A percentile compares a stretch with the other conserved stretches of the same genome.
Conservation (phyloP, 2,329 filamentous ascomycete genomes). For the Colletotrichum lupini region DNA sequence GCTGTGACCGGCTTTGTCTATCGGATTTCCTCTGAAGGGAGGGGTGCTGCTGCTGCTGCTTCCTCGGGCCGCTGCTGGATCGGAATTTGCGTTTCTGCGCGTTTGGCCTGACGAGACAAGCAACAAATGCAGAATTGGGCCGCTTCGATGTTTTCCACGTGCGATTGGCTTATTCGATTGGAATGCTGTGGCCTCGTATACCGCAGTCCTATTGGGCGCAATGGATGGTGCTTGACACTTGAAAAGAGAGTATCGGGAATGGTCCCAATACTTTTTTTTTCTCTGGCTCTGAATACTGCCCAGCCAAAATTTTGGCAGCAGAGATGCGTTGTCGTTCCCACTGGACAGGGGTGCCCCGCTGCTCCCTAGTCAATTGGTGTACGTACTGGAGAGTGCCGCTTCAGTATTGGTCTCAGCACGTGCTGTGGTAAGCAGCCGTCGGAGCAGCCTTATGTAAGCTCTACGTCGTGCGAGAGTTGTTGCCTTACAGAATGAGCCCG, state of each 20-base stretch:
- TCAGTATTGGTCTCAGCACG: neutral
- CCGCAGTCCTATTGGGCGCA: conserved; percentile 34
- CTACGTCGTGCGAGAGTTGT: neutral
- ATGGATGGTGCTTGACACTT: conserved; percentile 32
- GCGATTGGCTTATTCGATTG: conserved; percentile 26
- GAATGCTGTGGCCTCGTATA: conserved; percentile 32
- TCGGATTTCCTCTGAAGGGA: conserved; percentile 10
- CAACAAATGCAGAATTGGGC: conserved; percentile 23
- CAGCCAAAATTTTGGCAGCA: conserved; percentile 29
- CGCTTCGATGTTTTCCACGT: conserved; percentile 29
- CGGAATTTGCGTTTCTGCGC: conserved; percentile 30
- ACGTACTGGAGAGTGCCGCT: conserved; percentile 14
- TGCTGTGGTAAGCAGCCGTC: neutral
- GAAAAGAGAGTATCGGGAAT: conserved; percentile 23
- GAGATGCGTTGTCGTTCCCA: conserved; percentile 35
- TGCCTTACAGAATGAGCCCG: conserved; percentile 47
- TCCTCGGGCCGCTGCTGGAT: conserved; percentile 4
- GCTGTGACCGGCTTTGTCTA: neutral
- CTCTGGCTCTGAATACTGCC: conserved; percentile 21
- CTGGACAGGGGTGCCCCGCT: conserved; percentile 31
- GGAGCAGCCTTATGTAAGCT: conserved; percentile 17
- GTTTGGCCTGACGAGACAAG: conserved; percentile 18
- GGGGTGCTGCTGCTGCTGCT: conserved; percentile 20
- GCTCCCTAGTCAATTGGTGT: neutral
- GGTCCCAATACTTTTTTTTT: conserved; percentile 26